Evolutionary conservation across 192 early-diverging fungal species (phyloP), one percentile per base, ranked within the genome.

Genomic region (Geosiphon pyriformis): DNA sequence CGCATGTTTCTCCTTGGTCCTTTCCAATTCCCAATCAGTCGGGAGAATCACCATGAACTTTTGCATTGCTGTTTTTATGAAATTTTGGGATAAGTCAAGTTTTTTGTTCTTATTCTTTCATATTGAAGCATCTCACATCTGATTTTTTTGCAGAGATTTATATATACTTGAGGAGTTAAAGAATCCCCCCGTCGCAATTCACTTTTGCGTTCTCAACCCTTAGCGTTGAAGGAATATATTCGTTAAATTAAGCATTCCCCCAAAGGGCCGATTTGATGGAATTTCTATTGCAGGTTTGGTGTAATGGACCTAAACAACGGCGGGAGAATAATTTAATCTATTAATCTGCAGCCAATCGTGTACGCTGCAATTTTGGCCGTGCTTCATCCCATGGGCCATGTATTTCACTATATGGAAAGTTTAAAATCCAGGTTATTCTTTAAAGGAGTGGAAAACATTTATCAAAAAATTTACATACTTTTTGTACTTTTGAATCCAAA

Each of bases 381-480:
- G 94, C 95, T 72, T 95, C 93, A 74, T 98, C 95, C 95, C 95
- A 98, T 42, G 95, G 95, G 3, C 95, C 95, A 68, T 94, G 90
- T 31, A 96, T 96, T 75, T 96, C 92, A 74, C 89, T 91, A 74
- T 49, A 17, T 55, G 56, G 17, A 23, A 17, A 61, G n/a, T 53
- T 58, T 34, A 20, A 27, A 23, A 47, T 10, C 8, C 18, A 11
- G n/a, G 56, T 18, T 26, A 65, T 18, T 27, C 15, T 30, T 34
- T 26, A 42, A 53, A 26, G 0, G 22, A 51, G 25, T 23, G 27
- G 35, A 23, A 30, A 46, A 58, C 17, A 22, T 3, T 18, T 46
- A 18, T 30, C 4, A 23, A n/a, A 23, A 15, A 20, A 52, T 10
- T 50, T 17, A 79, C 79, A 66, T 82, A 92, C 91, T 94, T 95